Evolutionary conservation across 1,139 yeast species (phyloP), one percentile per base, ranked within the genome.

Genomic region (Ogataea hybrid): DNA sequence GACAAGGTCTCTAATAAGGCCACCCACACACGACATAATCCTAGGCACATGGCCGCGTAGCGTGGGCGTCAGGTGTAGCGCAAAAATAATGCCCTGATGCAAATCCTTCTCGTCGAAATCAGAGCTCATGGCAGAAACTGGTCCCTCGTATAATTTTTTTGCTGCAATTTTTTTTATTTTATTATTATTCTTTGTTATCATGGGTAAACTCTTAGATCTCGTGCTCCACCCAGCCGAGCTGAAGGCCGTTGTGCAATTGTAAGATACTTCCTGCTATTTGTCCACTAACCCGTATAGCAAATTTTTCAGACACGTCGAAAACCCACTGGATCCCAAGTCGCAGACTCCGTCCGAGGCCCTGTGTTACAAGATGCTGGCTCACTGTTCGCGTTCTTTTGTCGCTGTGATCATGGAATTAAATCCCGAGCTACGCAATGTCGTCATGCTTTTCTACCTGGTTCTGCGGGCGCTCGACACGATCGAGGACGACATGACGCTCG

Each of bases 401-500:
- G 86, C 96, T 0, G 99, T 92, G 27, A 92, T 92, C 57, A 75
- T 77, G 69, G 97, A 92, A 63, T 74, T 92, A 48, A 86, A 88
- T 60, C 97, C 97, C 0, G 96, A 89, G 58, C 69, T 94, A 52
- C 77, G 96, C 51, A 81, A 81, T 53, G 86, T 84, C 0, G 76
- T 87, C 41, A 81, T 81, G 89, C 50, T 92, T 6, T 92, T 94
- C 65, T 92, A 92, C 64, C 67, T 92, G 48, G 75, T 89, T 22
- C 70, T 92, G 53, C 76, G 99, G 49, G 98, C 96, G 0, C 75
- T 92, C 57, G 99, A 92, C 62, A 92, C 99, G 2, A 75, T 94
- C 45, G 99, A 92, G 64, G 99, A 92, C 64, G 99, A 92, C 61
- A 92, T 90, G 95, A 75, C 92, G 8, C 67, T 92, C 44, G 81